Evolutionary conservation across 176 grass and related monocot genomes (phyloP).

Genomic region (Bothriochloa decipiens): DNA sequence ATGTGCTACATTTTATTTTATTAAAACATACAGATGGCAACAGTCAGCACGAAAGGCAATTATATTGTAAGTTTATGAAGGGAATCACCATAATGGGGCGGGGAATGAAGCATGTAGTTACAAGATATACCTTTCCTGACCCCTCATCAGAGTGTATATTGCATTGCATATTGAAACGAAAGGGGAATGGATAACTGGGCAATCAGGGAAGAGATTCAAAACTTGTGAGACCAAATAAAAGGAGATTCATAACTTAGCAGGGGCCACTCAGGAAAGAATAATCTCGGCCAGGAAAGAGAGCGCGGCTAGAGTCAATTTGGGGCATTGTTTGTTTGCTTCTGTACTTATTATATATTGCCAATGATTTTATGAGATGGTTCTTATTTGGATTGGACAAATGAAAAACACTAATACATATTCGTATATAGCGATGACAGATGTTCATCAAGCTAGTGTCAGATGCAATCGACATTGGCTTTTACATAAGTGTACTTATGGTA

Average conservation of each 20-base stretch:
- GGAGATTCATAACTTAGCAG: conserved; percentile 23
- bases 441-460: neutral
- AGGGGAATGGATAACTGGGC: neutral
- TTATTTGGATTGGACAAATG: neutral
- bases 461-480: neutral
- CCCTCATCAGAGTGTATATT: neutral
- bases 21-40: conserved; percentile 10
- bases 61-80: neutral
- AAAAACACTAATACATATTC: neutral
- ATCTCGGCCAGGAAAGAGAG: too few relatives aligned
- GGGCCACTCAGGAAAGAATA: too few relatives aligned
- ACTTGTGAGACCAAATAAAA: conserved; percentile 25
- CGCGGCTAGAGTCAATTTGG: neutral
- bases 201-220: conserved; percentile 16
- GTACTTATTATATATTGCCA: neutral
- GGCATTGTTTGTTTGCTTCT: neutral
- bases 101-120: conserved; percentile 13
- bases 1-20: conserved; percentile 17
- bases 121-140: conserved; percentile 52
- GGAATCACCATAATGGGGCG: conserved; percentile 26
- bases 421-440: neutral
- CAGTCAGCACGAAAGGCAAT: neutral
- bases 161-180: neutral
- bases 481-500: neutral
- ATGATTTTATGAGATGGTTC: too few relatives aligned